A percentile compares a stretch with the other conserved stretches of the same genome.
These are phyloP conservation scores for Tuber borchii DNA, from an alignment of 495 filamentous ascomycete species.

Conservation along the genomic window DNA sequence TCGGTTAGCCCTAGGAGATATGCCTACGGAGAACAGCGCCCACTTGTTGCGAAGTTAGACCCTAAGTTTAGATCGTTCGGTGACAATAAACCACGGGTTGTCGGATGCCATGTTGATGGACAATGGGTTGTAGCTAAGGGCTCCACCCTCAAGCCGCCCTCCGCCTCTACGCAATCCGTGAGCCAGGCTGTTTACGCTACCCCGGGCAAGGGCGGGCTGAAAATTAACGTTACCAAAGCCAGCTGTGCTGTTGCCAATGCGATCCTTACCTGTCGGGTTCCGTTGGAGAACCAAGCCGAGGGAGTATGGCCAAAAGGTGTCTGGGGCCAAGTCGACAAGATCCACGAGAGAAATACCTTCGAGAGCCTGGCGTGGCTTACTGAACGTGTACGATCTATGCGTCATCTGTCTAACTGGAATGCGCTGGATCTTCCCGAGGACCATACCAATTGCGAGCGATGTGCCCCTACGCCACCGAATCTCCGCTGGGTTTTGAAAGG, in stretches of 20 bases:
- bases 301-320: conserved; percentile 37
- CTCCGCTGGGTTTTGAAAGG: conserved; percentile 41
- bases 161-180: conserved; percentile 12
- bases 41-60: conserved; percentile 47
- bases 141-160: conserved; percentile 32
- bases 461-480: conserved; percentile 41
- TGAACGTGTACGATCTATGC: conserved; percentile 35
- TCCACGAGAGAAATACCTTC: conserved; percentile 40
- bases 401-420: conserved; percentile 29
- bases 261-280: conserved; percentile 40
- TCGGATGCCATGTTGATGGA: conserved; percentile 28
- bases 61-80: conserved; percentile 29
- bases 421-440: conserved; percentile 25
- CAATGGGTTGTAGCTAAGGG: conserved; percentile 38
- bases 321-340: conserved; percentile 41
- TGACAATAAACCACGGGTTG: conserved; percentile 2
- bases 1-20: conserved; percentile 50
- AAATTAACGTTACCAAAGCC: conserved; percentile 26
- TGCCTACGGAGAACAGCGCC: conserved; percentile 52
- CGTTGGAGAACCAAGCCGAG: conserved; percentile 35
- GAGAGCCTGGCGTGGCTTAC: conserved; percentile 45
- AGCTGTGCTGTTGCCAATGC: conserved; percentile 35
- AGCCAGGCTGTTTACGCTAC: conserved; percentile 29
- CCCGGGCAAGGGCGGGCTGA: conserved; percentile 25
- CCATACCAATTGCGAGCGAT: conserved; percentile 39